Evolutionary conservation across 179 eudicot species (phyloP), one percentile per base, ranked within the genome.

Genomic region (Actinidia polygama): DNA sequence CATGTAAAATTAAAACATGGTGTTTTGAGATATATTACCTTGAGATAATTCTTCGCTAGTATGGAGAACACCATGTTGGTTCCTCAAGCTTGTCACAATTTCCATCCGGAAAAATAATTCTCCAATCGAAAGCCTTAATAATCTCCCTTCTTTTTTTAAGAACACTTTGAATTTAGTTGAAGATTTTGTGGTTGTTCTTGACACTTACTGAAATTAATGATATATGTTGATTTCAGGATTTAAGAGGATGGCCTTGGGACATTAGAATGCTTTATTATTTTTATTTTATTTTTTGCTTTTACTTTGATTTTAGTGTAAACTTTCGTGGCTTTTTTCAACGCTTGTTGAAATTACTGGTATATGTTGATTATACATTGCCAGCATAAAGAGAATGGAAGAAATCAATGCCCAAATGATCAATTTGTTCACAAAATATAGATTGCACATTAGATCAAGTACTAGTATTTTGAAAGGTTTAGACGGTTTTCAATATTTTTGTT

Each of bases 81-180:
- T n/a, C n/a, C n/a, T n/a, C n/a, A n/a, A n/a, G n/a, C n/a, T n/a
- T n/a, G n/a, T n/a, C n/a, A n/a, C n/a, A n/a, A n/a, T n/a, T n/a
- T n/a, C n/a, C n/a, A n/a, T n/a, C n/a, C n/a, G n/a, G n/a, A n/a
- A n/a, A n/a, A n/a, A n/a, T n/a, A n/a, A n/a, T n/a, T n/a, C n/a
- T n/a, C n/a, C n/a, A n/a, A n/a, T n/a, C n/a, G n/a, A n/a, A n/a
- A n/a, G n/a, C n/a, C n/a, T n/a, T n/a, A n/a, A n/a, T n/a, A n/a
- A n/a, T n/a, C n/a, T n/a, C n/a, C n/a, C n/a, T n/a, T 89, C 47
- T 15, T 18, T 69, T 69, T 14, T 49, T 16, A 21, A 14, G 4
- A 11, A 26, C 47, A 30, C 36, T 30, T 55, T 26, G 49, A 26
- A 75, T 16, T 26, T 75, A 30, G 64, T 5, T 7, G 62, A 74